Base-by-base conservation (phyloP, 306 rosid species). In the Ammopiptanthus mongolicus region DNA sequence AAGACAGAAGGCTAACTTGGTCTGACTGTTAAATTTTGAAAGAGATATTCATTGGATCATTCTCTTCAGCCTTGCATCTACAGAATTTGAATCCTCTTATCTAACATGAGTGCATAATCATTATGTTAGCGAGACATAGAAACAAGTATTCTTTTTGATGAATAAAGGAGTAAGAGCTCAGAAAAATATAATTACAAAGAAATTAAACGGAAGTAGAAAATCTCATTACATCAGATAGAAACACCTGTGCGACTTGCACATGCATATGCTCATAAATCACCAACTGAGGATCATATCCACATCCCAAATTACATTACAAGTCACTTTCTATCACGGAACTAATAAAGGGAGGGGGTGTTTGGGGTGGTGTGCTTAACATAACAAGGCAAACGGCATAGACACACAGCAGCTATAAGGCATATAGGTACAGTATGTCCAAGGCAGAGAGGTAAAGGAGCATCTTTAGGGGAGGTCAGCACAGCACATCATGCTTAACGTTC, bases 281-380 rank as follows among this genome's bases (percentile, higher is more conserved):
- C n/a, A n/a, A n/a, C n/a, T n/a, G n/a, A n/a, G n/a, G n/a, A n/a
- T n/a, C n/a, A n/a, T n/a, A n/a, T n/a, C n/a, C n/a, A n/a, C n/a
- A n/a, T n/a, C n/a, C n/a, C n/a, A n/a, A 28, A 66, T 11, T 13
- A 76, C 5, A 31, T 10, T 15, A 17, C 46, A 66, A 37, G 76
- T 80, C 80, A 19, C 47, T 80, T 74, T 80, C 72, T 13, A 1
- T 5, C 22, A 17, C 11, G 60, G 52, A 31, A 66, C 1, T 48
- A 67, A 68, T 68, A 75, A 81, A 80, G 55, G 15, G 48, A 10
- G 73, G 34, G 3, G 39, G 68, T 31, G 77, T 82, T 52, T 83
- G 65, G 86, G 83, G 68, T 44, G 41, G n/a, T 62, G 80, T 69
- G 83, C 69, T 71, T 8, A 12, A 12, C 46, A 39, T 39, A 47